phyloP scores from a whole-genome alignment of 1,284 basidiomycete species.

The Phylloboletellus chloephorus region DNA sequence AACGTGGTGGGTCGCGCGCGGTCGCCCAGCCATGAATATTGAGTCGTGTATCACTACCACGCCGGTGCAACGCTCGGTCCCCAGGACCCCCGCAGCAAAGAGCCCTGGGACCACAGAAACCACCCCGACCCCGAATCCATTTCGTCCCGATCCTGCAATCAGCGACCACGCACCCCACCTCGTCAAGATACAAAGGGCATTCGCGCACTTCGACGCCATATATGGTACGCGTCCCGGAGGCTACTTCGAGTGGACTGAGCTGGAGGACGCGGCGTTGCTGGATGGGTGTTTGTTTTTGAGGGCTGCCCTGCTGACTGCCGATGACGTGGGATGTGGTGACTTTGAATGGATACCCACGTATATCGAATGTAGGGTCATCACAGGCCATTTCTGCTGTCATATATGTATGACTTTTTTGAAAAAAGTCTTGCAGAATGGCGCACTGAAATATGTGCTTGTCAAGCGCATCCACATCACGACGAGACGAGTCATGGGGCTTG shows the following conservation, averaged over 20 bases:
- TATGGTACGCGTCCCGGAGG: slow-evolving; percentile 29
- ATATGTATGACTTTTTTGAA: no score
- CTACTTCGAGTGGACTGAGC: slow-evolving; percentile 37
- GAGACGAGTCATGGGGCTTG: no score
- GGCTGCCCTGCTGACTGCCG: slow-evolving; percentile 24
- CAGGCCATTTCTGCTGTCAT: no score
- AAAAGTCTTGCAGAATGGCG: no score
- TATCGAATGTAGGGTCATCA: no score
- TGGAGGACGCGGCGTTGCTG: slow-evolving; percentile 27
- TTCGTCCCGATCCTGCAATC: slow-evolving; percentile 33
- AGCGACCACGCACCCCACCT: slow-evolving; percentile 29
- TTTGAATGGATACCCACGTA: no score
- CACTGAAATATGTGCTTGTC: no score
- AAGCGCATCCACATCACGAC: no score
- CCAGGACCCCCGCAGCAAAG: background rate
- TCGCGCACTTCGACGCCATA: slow-evolving; percentile 29
- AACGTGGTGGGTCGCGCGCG: slow-evolving; percentile 39
- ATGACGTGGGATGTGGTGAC: slow-evolving; percentile 32
- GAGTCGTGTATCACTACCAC: slow-evolving; percentile 35
- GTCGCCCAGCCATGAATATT: slow-evolving; percentile 38
- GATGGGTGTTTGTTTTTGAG: slow-evolving; percentile 34
- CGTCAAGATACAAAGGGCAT: slow-evolving; percentile 29
- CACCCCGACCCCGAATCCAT: slow-evolving; percentile 26
- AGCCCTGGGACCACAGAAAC: slow-evolving; percentile 12
- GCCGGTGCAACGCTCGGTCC: slow-evolving; percentile 11